These are phyloP conservation scores for Zalaria obscura DNA, from an alignment of 2,329 filamentous ascomycete species.

Conservation along the genomic window DNA sequence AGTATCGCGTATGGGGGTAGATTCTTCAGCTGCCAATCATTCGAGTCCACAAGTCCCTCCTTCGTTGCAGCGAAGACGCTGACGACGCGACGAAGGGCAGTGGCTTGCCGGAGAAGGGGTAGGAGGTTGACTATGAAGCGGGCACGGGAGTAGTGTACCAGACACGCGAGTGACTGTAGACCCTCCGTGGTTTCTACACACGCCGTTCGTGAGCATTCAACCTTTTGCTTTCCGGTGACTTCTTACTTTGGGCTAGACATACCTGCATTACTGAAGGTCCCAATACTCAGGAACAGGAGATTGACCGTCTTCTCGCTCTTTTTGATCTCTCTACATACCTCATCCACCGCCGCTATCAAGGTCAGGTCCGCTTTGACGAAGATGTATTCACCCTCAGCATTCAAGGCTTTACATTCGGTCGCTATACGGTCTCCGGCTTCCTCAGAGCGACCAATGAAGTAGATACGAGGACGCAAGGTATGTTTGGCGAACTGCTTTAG, in stretches of 20 bases:
- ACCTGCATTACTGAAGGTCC: slow-evolving; percentile 18
- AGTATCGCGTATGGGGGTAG: slow-evolving; percentile 4
- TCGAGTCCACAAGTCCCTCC: slow-evolving; percentile 12
- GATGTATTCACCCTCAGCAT: slow-evolving; percentile 29
- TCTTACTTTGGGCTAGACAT: not conserved
- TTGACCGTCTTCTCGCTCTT: slow-evolving; percentile 35
- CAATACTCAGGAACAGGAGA: slow-evolving; percentile 35
- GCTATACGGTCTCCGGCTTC: slow-evolving; percentile 26
- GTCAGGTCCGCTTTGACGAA: slow-evolving; percentile 34
- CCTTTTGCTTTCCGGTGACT: not conserved
- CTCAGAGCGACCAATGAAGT: slow-evolving; percentile 34
- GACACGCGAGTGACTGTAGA: slow-evolving; percentile 17
- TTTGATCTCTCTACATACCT: slow-evolving; percentile 33
- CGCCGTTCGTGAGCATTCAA: not conserved
- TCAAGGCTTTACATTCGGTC: slow-evolving; percentile 27
- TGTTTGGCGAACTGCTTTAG: slow-evolving; percentile 30
- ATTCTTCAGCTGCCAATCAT: slow-evolving; percentile 13
- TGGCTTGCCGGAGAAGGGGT: slow-evolving; percentile 16
- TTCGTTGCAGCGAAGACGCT: slow-evolving; percentile 11
- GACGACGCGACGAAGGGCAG: slow-evolving; percentile 12
- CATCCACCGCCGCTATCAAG: slow-evolving; percentile 34
- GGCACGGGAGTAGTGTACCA: slow-evolving; percentile 21
- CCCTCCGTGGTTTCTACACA: slow-evolving; percentile 19
- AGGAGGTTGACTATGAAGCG: slow-evolving; percentile 24
- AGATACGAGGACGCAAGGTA: slow-evolving; percentile 26